Evolutionary conservation across 31 red algal genomes (phyloP).

Genomic region (Odonthalia washingtoniensis): DNA sequence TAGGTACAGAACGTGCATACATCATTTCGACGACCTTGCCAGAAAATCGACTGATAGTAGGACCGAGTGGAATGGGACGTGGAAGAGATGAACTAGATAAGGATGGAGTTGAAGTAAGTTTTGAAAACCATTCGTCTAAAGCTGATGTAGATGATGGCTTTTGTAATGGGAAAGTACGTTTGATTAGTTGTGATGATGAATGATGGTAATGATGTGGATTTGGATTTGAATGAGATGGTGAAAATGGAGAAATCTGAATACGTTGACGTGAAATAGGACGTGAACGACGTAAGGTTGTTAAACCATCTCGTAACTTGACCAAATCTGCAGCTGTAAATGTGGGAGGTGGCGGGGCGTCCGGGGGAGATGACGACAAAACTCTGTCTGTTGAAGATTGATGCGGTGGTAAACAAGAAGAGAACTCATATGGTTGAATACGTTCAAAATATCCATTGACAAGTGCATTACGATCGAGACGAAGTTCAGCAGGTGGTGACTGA

Average conservation of each 20-base stretch:
- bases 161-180: conserved; percentile 57
- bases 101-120: conserved; percentile 38
- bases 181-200: conserved; percentile 27
- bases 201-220: not conserved
- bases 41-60: conserved; percentile 58
- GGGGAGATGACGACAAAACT: conserved; percentile 6
- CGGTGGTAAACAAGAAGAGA: conserved; percentile 26
- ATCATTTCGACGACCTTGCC: conserved; percentile 71
- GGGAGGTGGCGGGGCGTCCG: conserved; percentile 27
- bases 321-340: conserved; percentile 28
- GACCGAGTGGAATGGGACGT: conserved; percentile 62
- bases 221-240: not conserved
- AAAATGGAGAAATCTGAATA: conserved; percentile 6
- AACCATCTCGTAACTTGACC: conserved; percentile 37
- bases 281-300: conserved; percentile 9
- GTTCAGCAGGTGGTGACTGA: conserved; percentile 38
- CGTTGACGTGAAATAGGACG: conserved; percentile 43
- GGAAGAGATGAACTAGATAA: conserved; percentile 32
- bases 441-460: conserved; percentile 55
- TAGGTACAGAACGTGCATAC: conserved; percentile 50
- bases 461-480: conserved; percentile 56
- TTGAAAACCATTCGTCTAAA: conserved; percentile 73
- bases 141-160: conserved; percentile 40
- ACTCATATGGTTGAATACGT: conserved; percentile 54
- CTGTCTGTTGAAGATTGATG: conserved; percentile 2